phyloP scores from a whole-genome alignment of 2,329 filamentous ascomycete species.

The Xylaria digitata region DNA sequence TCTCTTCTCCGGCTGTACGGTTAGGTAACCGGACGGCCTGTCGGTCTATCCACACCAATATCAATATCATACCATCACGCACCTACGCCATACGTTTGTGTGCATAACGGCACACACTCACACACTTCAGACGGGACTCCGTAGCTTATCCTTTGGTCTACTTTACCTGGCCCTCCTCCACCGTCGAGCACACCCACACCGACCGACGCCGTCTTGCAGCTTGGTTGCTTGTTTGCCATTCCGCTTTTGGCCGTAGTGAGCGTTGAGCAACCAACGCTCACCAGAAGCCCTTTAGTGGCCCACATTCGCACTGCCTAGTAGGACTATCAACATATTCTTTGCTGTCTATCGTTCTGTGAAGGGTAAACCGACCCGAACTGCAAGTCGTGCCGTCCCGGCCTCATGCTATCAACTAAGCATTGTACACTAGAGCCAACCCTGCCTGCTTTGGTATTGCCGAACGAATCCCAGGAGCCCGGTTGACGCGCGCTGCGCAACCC shows the following conservation, averaged over 20 bases:
- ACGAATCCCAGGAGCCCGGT: slow-evolving; percentile 53
- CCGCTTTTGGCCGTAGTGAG: slow-evolving; percentile 43
- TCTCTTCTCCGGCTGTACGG: slow-evolving; percentile 22
- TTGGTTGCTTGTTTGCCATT: slow-evolving; percentile 42
- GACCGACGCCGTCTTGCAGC: slow-evolving; percentile 41
- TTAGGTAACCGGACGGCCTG: slow-evolving; percentile 11
- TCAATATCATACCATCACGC: slow-evolving; percentile 26
- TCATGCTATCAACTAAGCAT: slow-evolving; percentile 44
- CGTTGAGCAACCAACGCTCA: slow-evolving; percentile 38
- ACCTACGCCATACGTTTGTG: slow-evolving; percentile 20
- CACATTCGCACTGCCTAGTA: slow-evolving; percentile 48
- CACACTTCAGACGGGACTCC: slow-evolving; percentile 23
- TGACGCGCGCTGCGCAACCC: slow-evolving; percentile 46
- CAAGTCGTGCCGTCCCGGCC: slow-evolving; percentile 52
- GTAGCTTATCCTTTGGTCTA: slow-evolving; percentile 23
- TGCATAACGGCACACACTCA: slow-evolving; percentile 18
- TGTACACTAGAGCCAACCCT: slow-evolving; percentile 46
- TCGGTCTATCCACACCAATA: slow-evolving; percentile 22
- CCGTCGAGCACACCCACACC: slow-evolving; percentile 36
- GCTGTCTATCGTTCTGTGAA: slow-evolving; percentile 38
- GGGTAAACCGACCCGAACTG: slow-evolving; percentile 46
- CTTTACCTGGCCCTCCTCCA: slow-evolving; percentile 23
- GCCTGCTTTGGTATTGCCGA: slow-evolving; percentile 48
- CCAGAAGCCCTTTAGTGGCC: slow-evolving; percentile 48
- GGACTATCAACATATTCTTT: slow-evolving; percentile 47